Conservation (phyloP, 306 rosid genomes). For the Crotalaria pallida region DNA sequence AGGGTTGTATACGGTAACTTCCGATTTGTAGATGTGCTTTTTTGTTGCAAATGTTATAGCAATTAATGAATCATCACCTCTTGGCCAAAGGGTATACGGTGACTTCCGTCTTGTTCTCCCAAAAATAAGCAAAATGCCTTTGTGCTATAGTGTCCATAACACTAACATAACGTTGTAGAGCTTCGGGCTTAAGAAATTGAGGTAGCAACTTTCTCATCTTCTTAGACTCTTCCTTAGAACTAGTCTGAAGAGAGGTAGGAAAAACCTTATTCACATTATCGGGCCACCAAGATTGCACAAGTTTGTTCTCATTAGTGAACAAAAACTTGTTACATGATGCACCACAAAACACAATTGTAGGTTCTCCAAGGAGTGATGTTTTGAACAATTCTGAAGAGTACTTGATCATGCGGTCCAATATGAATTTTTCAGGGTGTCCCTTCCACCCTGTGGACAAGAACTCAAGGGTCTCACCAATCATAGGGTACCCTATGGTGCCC, state of each 20-base stretch:
- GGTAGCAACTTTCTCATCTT: conserved; percentile 83
- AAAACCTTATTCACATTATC: conserved; percentile 63
- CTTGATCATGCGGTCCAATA: conserved; percentile 65
- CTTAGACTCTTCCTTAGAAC: conserved; percentile 50
- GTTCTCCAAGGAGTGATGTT: conserved; percentile 58
- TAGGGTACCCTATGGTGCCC: conserved; percentile 59
- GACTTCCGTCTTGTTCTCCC: conserved; percentile 58
- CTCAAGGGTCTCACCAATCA: conserved; percentile 71
- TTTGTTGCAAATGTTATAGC: no score
- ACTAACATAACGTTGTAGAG: conserved; percentile 67
- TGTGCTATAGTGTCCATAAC: conserved; percentile 68
- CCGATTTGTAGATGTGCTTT: no score
- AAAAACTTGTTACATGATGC: conserved; percentile 73
- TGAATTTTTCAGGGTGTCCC: conserved; percentile 86
- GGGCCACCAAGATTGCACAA: conserved; percentile 82
- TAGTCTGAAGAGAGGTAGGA: conserved; percentile 42
- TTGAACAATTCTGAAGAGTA: conserved; percentile 54
- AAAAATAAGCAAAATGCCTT: conserved; percentile 42
- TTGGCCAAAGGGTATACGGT: conserved; percentile 57
- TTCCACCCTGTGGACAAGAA: conserved; percentile 70
- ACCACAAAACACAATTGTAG: conserved; percentile 60
- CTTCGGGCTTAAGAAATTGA: conserved; percentile 69
- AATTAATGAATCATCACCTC: no score
- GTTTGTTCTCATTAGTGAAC: conserved; percentile 83
- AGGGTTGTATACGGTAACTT: no score